Conservation (phyloP, 1,284 basidiomycete species). For the Leccinum subrobustum region DNA sequence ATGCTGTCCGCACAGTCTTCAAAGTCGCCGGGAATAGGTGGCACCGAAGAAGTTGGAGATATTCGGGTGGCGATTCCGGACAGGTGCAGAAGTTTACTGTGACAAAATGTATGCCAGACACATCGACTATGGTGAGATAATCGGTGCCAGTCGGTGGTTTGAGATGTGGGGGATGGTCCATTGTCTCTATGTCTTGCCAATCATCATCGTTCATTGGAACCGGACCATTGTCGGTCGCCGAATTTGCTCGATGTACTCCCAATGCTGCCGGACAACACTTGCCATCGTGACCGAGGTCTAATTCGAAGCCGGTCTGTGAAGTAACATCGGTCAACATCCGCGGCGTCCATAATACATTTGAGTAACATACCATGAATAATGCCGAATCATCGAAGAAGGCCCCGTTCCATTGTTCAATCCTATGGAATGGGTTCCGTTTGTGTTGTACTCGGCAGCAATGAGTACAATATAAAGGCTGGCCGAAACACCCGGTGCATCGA, state of each 20-base stretch:
- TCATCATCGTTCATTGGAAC: background rate
- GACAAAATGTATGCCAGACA: background rate
- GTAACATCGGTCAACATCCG: background rate
- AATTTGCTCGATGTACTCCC: background rate
- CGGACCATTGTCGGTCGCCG: background rate
- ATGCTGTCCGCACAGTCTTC: background rate
- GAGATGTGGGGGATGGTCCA: background rate
- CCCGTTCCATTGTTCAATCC: background rate
- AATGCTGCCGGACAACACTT: background rate
- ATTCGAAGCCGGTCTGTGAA: background rate
- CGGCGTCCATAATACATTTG: too few species aligned
- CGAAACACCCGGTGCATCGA: background rate
- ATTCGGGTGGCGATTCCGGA: constrained; percentile 11
- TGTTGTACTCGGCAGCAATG: background rate
- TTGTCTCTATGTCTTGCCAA: background rate
- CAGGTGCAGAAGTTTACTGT: background rate
- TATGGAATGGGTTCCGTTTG: background rate
- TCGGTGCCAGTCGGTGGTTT: background rate
- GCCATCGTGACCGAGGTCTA: background rate
- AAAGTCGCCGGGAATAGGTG: background rate
- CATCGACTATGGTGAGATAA: background rate
- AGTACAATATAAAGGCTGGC: background rate
- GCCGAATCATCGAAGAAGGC: background rate
- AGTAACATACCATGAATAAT: background rate
- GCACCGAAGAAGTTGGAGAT: background rate